These are phyloP conservation scores for Pleurotus djamor DNA, from an alignment of 768 basidiomycete genomes.

Conservation along the genomic window DNA sequence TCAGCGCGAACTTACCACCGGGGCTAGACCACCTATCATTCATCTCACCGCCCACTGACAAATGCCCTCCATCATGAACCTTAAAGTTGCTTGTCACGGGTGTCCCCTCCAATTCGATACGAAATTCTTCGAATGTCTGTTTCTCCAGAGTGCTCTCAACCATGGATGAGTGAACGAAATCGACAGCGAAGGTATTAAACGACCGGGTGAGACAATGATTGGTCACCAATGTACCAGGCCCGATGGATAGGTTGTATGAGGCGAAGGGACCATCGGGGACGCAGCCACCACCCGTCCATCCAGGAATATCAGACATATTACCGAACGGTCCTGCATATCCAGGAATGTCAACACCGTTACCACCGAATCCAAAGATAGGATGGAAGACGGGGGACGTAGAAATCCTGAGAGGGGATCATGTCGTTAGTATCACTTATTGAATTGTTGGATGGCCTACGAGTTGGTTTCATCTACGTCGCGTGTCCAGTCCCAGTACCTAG, in stretches of 20 bases:
- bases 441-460: background rate
- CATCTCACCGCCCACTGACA: slow-evolving; percentile 10
- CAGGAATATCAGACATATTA: slow-evolving; percentile 8
- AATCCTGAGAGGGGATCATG: background rate
- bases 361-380: slow-evolving; percentile 9
- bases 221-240: slow-evolving; percentile 10
- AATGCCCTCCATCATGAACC: slow-evolving; percentile 13
- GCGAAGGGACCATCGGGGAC: slow-evolving; percentile 10
- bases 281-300: slow-evolving; percentile 12
- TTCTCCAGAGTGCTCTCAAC: slow-evolving; percentile 12
- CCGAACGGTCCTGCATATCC: slow-evolving; percentile 3
- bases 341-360: slow-evolving; percentile 9
- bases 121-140: slow-evolving; percentile 15
- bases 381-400: slow-evolving; percentile 10
- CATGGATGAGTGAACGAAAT: slow-evolving; percentile 12
- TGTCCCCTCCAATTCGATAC: slow-evolving; percentile 12
- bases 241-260: slow-evolving; percentile 9
- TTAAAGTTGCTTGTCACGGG: slow-evolving; percentile 4
- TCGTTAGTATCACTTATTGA: background rate
- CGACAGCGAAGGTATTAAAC: slow-evolving; percentile 15
- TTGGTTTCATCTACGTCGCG: background rate
- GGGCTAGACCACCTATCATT: slow-evolving; percentile 11
- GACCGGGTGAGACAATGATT: slow-evolving; percentile 17
- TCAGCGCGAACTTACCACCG: background rate
- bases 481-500: slow-evolving; percentile 2